A percentile compares a stretch with the other conserved stretches of the same genome.
Conservation (phyloP, 495 filamentous ascomycete species). For the Viridothelium virens region DNA sequence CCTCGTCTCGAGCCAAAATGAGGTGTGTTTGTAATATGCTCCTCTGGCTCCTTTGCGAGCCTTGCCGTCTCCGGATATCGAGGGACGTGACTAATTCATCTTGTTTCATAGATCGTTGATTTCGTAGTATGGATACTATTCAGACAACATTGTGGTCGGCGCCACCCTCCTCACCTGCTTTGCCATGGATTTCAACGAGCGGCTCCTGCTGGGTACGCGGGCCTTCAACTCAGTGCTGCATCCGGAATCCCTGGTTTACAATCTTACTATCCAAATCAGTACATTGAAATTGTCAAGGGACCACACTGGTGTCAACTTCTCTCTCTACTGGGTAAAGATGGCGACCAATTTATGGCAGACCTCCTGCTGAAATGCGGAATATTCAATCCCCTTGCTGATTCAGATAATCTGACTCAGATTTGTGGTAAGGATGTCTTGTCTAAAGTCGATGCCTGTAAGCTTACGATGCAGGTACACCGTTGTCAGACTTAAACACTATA, state of each 20-base stretch:
- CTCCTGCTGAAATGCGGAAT: constrained; percentile 72
- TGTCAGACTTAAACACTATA: constrained; percentile 39
- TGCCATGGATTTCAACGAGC: constrained; percentile 64
- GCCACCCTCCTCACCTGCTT: constrained; percentile 63
- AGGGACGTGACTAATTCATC: constrained; percentile 24
- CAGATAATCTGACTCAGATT: constrained; percentile 65
- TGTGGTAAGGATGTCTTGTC: constrained; percentile 50
- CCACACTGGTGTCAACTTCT: constrained; percentile 66
- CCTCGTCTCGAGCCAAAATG: constrained; percentile 45
- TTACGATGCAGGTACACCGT: constrained; percentile 39
- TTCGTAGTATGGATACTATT: constrained; percentile 74
- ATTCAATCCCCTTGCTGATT: constrained; percentile 55
- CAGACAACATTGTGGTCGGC: constrained; percentile 39
- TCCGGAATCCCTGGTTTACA: constrained; percentile 48
- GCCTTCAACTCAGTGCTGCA: constrained; percentile 30
- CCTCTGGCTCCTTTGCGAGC: constrained; percentile 11
- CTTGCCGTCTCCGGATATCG: constrained; percentile 6
- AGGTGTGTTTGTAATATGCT: constrained; percentile 42
- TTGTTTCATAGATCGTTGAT: constrained; percentile 61
- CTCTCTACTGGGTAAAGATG: constrained; percentile 61
- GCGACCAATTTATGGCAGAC: constrained; percentile 74
- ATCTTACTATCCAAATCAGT: constrained; percentile 54
- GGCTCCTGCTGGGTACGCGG: constrained; percentile 22
- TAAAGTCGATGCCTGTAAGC: constrained; percentile 13
- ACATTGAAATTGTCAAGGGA: constrained; percentile 61